A percentile compares a stretch with the other conserved stretches of the same genome.
phyloP scores from a whole-genome alignment of 164 flowering plant species.

The Macadamia tetraphylla region DNA sequence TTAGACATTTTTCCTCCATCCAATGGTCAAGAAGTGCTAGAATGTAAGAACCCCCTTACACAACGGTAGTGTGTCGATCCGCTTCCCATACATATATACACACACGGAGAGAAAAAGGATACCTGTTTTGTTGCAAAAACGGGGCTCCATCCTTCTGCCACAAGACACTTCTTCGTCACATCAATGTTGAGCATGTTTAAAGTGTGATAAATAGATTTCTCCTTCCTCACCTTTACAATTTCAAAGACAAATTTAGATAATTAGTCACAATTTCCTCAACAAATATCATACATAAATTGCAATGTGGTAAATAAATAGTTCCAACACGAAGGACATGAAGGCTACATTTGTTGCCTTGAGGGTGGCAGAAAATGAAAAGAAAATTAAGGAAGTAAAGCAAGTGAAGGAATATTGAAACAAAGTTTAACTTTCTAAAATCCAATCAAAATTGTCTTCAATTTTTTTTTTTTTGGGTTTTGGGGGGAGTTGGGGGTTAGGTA shows the following conservation, averaged over 20 bases:
- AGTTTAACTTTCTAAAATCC: too few relatives aligned
- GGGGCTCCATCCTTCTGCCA: conserved; percentile 98
- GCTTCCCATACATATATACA: too few relatives aligned
- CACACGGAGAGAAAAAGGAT: not conserved
- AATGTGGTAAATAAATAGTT: not conserved
- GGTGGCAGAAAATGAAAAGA: not conserved
- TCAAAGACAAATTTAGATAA: conserved; percentile 5
- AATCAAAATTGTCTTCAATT: too few relatives aligned
- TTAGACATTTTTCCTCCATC: too few relatives aligned
- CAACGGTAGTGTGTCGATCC: too few relatives aligned
- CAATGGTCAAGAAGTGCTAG: too few relatives aligned
- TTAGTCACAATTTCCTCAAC: not conserved
- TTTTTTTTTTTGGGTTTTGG: too few relatives aligned
- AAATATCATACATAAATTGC: conserved; percentile 1
- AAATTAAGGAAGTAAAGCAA: not conserved
- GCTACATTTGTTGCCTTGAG: not conserved
- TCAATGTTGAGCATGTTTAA: conserved; percentile 96
- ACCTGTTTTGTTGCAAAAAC: conserved; percentile 83
- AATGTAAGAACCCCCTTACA: too few relatives aligned
- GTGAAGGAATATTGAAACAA: not conserved
- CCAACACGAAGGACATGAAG: not conserved
- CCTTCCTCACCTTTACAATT: conserved; percentile 74
- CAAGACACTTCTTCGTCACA: conserved; percentile 95
- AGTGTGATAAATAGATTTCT: conserved; percentile 80
- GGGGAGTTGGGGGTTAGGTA: too few relatives aligned